Conservation (phyloP, 2,329 filamentous ascomycete genomes). For the Aspergillus tanneri region DNA sequence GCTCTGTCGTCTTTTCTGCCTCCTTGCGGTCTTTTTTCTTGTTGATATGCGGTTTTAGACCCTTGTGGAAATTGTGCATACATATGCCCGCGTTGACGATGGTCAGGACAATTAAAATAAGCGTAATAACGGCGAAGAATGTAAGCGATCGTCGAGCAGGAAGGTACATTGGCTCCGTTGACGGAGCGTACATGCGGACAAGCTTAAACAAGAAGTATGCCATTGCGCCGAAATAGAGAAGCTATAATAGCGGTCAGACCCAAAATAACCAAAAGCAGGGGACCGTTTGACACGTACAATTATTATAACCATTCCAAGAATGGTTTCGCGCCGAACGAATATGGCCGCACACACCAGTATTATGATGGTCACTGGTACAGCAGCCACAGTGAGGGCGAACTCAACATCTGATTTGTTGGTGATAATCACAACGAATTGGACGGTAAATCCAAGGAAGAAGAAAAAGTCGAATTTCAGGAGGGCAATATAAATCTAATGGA, state of each 20-base stretch:
- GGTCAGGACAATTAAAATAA: constrained; percentile 82
- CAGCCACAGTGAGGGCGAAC: constrained; percentile 81
- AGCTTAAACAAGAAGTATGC: constrained; percentile 99
- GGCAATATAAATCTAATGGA: constrained; percentile 83
- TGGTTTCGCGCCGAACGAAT: constrained; percentile 81
- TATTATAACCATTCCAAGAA: constrained; percentile 70
- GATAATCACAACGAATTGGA: constrained; percentile 95
- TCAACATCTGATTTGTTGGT: constrained; percentile 68
- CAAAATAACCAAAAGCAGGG: not conserved
- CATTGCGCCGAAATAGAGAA: constrained; percentile 83
- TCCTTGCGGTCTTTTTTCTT: constrained; percentile 55
- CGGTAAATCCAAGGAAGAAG: constrained; percentile 98
- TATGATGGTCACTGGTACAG: constrained; percentile 84
- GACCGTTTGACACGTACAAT: constrained; percentile 56
- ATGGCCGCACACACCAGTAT: constrained; percentile 83
- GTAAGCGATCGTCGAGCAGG: constrained; percentile 84
- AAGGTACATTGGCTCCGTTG: constrained; percentile 61
- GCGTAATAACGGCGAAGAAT: constrained; percentile 89
- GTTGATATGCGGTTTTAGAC: constrained; percentile 81
- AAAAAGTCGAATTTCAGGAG: constrained; percentile 99
- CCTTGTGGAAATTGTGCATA: constrained; percentile 85
- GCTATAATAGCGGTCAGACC: constrained; percentile 34
- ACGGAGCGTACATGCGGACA: constrained; percentile 82
- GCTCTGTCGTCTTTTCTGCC: constrained; percentile 48
- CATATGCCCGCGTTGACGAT: constrained; percentile 85